Base-by-base conservation (phyloP, 202 grass and related monocot species). In the Hordeum pubiflorum region DNA sequence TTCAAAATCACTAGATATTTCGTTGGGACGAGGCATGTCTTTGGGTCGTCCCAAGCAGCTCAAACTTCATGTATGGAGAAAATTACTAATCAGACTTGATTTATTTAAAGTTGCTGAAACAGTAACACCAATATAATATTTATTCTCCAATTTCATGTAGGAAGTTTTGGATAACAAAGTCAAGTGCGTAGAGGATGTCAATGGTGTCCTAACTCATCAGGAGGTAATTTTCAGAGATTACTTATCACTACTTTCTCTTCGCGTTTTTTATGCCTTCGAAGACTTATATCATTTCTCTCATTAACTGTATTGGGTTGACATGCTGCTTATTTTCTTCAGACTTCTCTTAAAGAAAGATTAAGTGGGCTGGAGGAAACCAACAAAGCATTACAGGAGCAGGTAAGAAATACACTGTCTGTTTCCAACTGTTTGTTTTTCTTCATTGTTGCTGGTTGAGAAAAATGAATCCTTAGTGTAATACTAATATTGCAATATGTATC, bases 331-430 rank as follows among this genome's bases (percentile, higher is more conserved):
- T 80, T 74, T 88, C 23, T 74, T 75, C 41, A 97, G 94, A 74
- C 48, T 68, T 89, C 54, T 67, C 36, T 93, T 48, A 82, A 86
- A 79, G 89, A 90, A 91, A 89, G 77, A 83, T 87, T 98, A 89
- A 79, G 63, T 73, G 82, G 69, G 58, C 79, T 98, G 44, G 95
- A 98, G 69, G 90, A 91, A 79, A 79, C 13, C 65, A 94, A 85
- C 63, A 91, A 74, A 70, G 58, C 46, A 33, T 71, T 94, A 63
- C 68, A 76, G 39, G 80, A 78, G 72, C 86, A 89, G 88, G 95
- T 94, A 93, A 63, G 73, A 80, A 73, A n/a, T 82, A 48, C 21
- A 73, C 21, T 61, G 41, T 82, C 39, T 87, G 14, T 84, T 64
- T 66, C 62, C 61, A 21, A 57, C 15, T 33, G 71, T 77, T 67